A percentile compares a stretch with the other conserved stretches of the same genome.
Conservation (phyloP, 345 rosid genomes). For the Cardamine occulta region DNA sequence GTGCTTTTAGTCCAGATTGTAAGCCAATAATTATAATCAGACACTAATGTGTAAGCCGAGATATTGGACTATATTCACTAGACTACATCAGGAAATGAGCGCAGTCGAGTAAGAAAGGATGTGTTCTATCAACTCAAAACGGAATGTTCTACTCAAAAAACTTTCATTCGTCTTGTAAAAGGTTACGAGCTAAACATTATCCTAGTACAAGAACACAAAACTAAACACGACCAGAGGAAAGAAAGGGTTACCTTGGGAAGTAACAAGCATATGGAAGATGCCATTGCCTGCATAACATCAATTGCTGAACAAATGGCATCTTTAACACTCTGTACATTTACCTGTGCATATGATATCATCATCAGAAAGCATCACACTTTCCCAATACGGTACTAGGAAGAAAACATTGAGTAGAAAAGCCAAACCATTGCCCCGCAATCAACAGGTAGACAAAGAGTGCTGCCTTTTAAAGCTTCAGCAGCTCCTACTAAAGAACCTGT, state of each 20-base stretch:
- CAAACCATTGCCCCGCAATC: slow-evolving; percentile 76
- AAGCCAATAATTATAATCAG: neutral
- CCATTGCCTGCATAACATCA: slow-evolving; percentile 92
- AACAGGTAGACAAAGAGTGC: slow-evolving; percentile 89
- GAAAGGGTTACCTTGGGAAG: slow-evolving; percentile 59
- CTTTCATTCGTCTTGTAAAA: neutral
- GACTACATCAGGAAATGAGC: neutral
- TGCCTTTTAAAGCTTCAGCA: slow-evolving; percentile 73
- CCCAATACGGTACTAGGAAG: neutral
- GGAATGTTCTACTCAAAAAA: neutral
- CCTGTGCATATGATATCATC: slow-evolving; percentile 51
- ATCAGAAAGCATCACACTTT: neutral
- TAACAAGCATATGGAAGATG: slow-evolving; percentile 69
- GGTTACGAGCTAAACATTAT: neutral
- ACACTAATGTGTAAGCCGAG: neutral
- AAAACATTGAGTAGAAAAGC: neutral
- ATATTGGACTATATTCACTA: neutral
- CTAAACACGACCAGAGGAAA: neutral
- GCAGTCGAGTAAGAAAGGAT: no score
- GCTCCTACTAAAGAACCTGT: slow-evolving; percentile 74
- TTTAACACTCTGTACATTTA: slow-evolving; percentile 69
- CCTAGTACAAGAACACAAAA: neutral
- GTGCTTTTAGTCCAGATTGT: neutral
- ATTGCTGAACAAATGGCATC: slow-evolving; percentile 84
- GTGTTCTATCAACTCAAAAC: neutral